A percentile compares a stretch with the other conserved stretches of the same genome.
These are phyloP conservation scores for Ulota crispa DNA, from an alignment of 225 moss, liverwort and hornwort species.

Conservation along the genomic window DNA sequence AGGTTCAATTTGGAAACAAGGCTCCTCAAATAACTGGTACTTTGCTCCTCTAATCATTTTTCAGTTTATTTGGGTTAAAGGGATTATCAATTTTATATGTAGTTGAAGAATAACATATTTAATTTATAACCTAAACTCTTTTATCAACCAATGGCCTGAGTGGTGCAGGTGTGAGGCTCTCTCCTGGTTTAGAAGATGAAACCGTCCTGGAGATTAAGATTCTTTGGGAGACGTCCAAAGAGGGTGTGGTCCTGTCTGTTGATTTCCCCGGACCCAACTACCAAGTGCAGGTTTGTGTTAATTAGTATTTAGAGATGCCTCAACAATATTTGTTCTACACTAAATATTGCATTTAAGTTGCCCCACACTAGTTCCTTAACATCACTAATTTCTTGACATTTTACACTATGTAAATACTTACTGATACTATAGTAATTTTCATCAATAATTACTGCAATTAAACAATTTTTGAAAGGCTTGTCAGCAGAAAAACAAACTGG, in stretches of 20 bases:
- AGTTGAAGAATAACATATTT: too few relatives aligned
- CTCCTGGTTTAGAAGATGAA: conserved; percentile 67
- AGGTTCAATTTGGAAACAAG: conserved; percentile 61
- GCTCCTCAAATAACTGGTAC: conserved; percentile 74
- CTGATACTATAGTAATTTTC: too few relatives aligned
- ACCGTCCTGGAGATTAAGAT: conserved; percentile 71
- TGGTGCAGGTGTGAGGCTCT: conserved; percentile 69
- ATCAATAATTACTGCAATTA: too few relatives aligned
- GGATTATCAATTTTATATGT: rapidly evolving
- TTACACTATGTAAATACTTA: too few relatives aligned
- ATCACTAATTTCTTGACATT: too few relatives aligned
- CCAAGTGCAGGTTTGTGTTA: conserved; percentile 66
- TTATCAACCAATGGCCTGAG: not conserved
- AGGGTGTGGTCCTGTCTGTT: conserved; percentile 69
- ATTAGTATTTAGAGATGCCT: not conserved
- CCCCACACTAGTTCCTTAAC: too few relatives aligned
- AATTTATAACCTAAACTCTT: not conserved
- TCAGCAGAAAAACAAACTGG: too few relatives aligned
- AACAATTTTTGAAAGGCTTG: too few relatives aligned
- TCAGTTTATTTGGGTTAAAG: not conserved
- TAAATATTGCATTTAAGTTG: too few relatives aligned
- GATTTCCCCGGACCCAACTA: conserved; percentile 79
- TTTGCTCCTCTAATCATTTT: not conserved
- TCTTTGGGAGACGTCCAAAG: conserved; percentile 55
- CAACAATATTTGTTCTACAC: not conserved